Base-by-base conservation (phyloP, 1,284 basidiomycete species). In the Sanghuangporus baumii region DNA sequence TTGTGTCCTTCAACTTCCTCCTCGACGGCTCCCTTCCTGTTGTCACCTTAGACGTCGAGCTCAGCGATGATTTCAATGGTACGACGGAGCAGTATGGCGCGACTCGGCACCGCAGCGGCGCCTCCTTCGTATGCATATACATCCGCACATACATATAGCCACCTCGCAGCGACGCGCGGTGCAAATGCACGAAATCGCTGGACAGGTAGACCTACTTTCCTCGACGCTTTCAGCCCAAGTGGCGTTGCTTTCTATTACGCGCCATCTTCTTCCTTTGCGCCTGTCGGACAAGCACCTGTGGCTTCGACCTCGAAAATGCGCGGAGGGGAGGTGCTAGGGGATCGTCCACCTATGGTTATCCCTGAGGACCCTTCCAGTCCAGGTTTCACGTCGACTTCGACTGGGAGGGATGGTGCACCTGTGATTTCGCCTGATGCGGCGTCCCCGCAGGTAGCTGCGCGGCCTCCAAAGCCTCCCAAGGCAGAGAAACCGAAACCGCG, bases 171-270 rank as follows among this genome's bases (percentile, higher is more conserved):
- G n/a, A 23, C 57, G 43, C 58, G 31, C 18, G 12, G 36, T 23
- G 11, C 43, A 16, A 46, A 46, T 46, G 26, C 16, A 34, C 23
- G 57, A 20, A 34, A 23, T 36, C 23, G 18, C 7, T 50, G 58
- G 58, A 43, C 48, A 20, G 38, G 20, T 4, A 37, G 59, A 16
- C 6, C 59, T 37, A 7, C 20, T 34, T 11, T 18, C 9, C 50
- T 60, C 74, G n/a, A 71, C 66, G 55, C 78, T 74, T 61, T 74
- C 75, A 60, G n/a, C 12, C 31, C 26, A 5, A 74, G 75, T 66
- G 84, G 85, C 0, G 83, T 87, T 81, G 85, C 88, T 81, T 87
- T 85, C 60, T 86, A 87, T 81, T 87, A 85, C 60, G 81, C 83
- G 43, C 75, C 72, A 72, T 71, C 75, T 59, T 60, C 67, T 62